A percentile compares a stretch with the other conserved stretches of the same genome.
Evolutionary conservation across 1,139 yeast genomes (phyloP).

Genomic region (Yamadazyma siamensis): DNA sequence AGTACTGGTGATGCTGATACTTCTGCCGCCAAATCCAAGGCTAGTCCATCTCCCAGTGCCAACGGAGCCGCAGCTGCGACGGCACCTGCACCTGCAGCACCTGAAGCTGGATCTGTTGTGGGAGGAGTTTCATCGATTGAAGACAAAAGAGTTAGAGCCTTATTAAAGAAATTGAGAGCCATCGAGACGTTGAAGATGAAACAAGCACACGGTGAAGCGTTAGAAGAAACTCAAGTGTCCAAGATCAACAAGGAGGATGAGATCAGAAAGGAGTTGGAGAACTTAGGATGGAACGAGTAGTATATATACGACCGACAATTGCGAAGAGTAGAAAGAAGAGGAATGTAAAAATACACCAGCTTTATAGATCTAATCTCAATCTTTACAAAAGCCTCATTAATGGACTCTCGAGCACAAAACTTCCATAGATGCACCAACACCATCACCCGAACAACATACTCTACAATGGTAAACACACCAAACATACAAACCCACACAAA

Average conservation of each 20-base stretch:
- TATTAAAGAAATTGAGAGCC: constrained; percentile 90
- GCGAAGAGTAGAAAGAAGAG: too few relatives aligned
- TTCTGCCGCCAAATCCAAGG: not conserved
- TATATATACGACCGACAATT: too few relatives aligned
- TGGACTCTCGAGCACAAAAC: too few relatives aligned
- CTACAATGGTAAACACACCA: too few relatives aligned
- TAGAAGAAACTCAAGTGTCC: constrained; percentile 89
- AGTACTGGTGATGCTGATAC: too few relatives aligned
- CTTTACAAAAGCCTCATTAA: too few relatives aligned
- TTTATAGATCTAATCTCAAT: too few relatives aligned
- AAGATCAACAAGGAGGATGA: constrained; percentile 85
- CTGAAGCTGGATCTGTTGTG: constrained; percentile 34
- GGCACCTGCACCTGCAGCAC: constrained; percentile 10
- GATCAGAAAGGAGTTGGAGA: constrained; percentile 66
- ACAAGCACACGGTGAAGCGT: constrained; percentile 76
- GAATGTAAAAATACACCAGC: too few relatives aligned
- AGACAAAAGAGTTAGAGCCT: constrained; percentile 87
- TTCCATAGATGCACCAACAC: too few relatives aligned
- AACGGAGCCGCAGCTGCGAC: constrained; percentile 16
- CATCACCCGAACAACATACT: too few relatives aligned
- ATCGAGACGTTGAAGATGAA: constrained; percentile 85
- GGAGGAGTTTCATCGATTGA: constrained; percentile 71
- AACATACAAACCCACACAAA: too few relatives aligned
- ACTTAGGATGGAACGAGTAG: constrained; percentile 66
- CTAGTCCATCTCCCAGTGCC: constrained; percentile 3